Evolutionary conservation across 192 early-diverging fungal genomes (phyloP).

Genomic region (Pilobolus umbonatus): DNA sequence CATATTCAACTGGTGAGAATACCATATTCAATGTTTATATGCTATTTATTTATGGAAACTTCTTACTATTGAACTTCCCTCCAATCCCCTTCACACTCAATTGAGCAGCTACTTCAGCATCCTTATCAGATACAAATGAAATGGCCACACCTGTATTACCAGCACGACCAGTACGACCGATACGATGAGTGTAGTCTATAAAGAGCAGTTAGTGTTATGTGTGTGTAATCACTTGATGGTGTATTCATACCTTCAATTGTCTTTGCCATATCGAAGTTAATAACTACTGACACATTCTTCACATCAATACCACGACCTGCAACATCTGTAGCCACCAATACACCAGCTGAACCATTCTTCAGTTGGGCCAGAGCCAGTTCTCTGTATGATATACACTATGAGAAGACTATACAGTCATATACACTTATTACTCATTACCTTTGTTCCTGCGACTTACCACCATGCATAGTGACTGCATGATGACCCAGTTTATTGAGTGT

Average conservation of each 20-base stretch:
- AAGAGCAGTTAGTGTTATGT: neutral
- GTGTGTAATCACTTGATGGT: neutral
- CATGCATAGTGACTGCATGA: constrained; percentile 80
- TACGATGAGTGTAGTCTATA: constrained; percentile 93
- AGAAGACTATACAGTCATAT: neutral
- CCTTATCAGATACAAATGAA: constrained; percentile 78
- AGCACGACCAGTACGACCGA: constrained; percentile 98
- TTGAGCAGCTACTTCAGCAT: constrained; percentile 93
- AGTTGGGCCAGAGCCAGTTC: constrained; percentile 80
- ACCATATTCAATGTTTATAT: no score
- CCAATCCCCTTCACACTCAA: no score
- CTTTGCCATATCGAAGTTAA: constrained; percentile 99
- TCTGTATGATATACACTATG: constrained; percentile 27
- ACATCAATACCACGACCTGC: constrained; percentile 99
- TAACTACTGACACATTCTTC: constrained; percentile 91
- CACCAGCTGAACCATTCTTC: constrained; percentile 74
- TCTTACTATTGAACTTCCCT: no score
- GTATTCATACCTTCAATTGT: constrained; percentile 90
- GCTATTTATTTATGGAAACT: no score
- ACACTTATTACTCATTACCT: constrained; percentile 26
- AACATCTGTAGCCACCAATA: constrained; percentile 97
- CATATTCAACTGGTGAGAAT: no score
- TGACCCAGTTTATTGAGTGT: constrained; percentile 72
- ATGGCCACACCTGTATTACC: constrained; percentile 86
- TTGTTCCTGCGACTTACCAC: constrained; percentile 97